phyloP scores from a whole-genome alignment of 805 yeast genomes.

The Kazachstania martiniae region DNA sequence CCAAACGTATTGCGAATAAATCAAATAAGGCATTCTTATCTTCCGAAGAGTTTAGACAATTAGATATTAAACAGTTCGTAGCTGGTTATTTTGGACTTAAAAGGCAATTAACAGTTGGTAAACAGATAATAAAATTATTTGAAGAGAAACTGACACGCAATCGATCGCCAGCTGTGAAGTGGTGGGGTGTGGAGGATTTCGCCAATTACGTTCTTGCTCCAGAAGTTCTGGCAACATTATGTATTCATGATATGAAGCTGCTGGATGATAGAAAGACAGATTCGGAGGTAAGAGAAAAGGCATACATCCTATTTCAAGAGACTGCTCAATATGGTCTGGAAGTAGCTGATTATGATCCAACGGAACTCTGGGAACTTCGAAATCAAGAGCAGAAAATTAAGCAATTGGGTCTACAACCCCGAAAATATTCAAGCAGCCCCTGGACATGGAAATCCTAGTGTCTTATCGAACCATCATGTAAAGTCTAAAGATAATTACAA shows the following conservation, averaged over 20 bases:
- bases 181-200: constrained; percentile 53
- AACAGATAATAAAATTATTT: constrained; percentile 30
- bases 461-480: too few species aligned
- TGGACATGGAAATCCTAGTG: too few species aligned
- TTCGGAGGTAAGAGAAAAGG: constrained; percentile 29
- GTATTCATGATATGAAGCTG: constrained; percentile 35
- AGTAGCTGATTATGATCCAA: constrained; percentile 22
- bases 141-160: constrained; percentile 23
- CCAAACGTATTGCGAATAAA: constrained; percentile 30
- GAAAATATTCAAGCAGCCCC: too few species aligned
- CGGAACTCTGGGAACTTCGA: constrained; percentile 22
- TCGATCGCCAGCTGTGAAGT: constrained; percentile 38
- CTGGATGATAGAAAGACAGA: constrained; percentile 3
- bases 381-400: too few species aligned
- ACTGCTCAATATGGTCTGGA: constrained; percentile 39
- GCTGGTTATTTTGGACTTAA: constrained; percentile 55
- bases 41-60: constrained; percentile 34
- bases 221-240: constrained; percentile 44
- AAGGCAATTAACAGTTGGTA: constrained; percentile 43
- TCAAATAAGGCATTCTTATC: constrained; percentile 38
- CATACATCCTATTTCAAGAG: constrained; percentile 35
- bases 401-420: too few species aligned
- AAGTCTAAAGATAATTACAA: too few species aligned
- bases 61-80: constrained; percentile 36
- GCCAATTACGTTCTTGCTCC: constrained; percentile 50